Evolutionary conservation across 192 early-diverging fungal species (phyloP), one percentile per base, ranked within the genome.

Genomic region (Entrophospora sp.): DNA sequence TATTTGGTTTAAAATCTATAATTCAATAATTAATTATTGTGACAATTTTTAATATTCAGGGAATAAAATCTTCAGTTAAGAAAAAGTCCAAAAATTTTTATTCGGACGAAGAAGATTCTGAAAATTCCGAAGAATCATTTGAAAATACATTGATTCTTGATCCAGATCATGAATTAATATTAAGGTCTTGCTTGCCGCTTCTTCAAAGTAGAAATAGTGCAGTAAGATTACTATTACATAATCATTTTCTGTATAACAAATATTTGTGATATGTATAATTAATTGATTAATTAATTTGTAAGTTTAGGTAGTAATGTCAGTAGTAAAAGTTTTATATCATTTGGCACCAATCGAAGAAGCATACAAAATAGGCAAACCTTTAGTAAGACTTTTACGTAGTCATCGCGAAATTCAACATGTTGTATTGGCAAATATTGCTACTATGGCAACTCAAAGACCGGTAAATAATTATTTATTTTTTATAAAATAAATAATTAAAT

Each of bases 141-240:
- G 69, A 68, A 27, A 61, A 49, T 35, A 52, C 57, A 12, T 61
- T 61, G 48, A 22, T 44, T 45, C 71, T 95, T 38, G 93, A 98
- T 63, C 74, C 83, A 1, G 95, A 98, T 67, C 93, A 94, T 61
- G 71, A 71, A 20, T 80, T 93, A 31, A 72, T 96, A 24, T 71
- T 95, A 20, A 68, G 76, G 25, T 81, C 86, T 5, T 80, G 84
- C 32, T 57, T 77, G 5, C 89, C 89, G 24, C 78, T 98, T 9
- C 79, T 96, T 4, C 87, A 89, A 66, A 91, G 86, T 69, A 81
- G 91, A 49, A 98, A 92, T 71, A 85, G 84, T 73, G 89, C 88
- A 12, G 91, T 88, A 74, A 7, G 61, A n/a, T 30, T 56, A 32
- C 13, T 37, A 46, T 22, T 20, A 24, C 36, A 31, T 25, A 12